Conservation (phyloP, 129 eudicot genomes). For the Lonicera japonica region DNA sequence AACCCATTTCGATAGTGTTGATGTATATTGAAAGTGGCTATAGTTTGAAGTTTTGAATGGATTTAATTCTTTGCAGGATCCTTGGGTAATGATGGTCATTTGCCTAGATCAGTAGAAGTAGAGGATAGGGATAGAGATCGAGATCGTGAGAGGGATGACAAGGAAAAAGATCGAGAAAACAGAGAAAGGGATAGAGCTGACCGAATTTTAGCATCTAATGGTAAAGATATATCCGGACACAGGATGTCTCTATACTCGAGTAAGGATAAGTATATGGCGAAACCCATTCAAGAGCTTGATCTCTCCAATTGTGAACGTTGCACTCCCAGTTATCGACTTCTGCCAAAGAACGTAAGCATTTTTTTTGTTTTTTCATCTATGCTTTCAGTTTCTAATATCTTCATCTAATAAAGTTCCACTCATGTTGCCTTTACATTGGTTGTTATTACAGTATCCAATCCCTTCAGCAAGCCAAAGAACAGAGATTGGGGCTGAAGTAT, state of each 20-base stretch:
- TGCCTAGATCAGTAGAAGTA: constrained; percentile 33
- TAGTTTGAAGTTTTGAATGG: constrained; percentile 1
- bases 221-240: constrained; percentile 40
- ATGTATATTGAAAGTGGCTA: not conserved
- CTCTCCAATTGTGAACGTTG: constrained; percentile 83
- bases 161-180: constrained; percentile 35
- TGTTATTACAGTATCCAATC: constrained; percentile 74
- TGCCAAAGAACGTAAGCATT: constrained; percentile 76
- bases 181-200: constrained; percentile 47
- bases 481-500: constrained; percentile 57
- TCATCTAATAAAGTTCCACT: not conserved
- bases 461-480: constrained; percentile 83
- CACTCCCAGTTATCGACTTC: constrained; percentile 92
- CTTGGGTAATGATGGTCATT: constrained; percentile 38
- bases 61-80: constrained; percentile 33
- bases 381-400: not conserved
- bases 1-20: constrained; percentile 6
- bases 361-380: constrained; percentile 9
- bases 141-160: constrained; percentile 39
- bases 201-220: constrained; percentile 27
- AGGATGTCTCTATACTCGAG: constrained; percentile 43
- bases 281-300: constrained; percentile 91
- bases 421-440: constrained; percentile 15
- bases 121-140: constrained; percentile 44
- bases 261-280: constrained; percentile 66